Evolutionary conservation across 1,139 yeast genomes (phyloP).

Genomic region (Hemisphaericaspora subhashii): DNA sequence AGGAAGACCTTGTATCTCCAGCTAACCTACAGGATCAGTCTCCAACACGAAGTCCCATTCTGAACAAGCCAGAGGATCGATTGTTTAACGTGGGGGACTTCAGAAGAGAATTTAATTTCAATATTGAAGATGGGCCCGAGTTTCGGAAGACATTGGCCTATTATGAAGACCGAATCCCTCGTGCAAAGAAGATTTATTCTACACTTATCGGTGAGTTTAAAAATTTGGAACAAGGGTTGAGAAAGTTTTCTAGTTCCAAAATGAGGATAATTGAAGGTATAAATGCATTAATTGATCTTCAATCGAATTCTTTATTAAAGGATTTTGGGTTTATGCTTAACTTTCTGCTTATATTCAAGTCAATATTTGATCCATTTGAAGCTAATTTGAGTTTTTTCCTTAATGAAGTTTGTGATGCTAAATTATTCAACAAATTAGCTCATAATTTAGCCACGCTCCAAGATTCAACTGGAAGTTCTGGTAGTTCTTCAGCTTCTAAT

Average conservation of each 20-base stretch:
- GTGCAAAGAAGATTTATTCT: conserved; percentile 42
- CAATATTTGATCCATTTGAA: conserved; percentile 36
- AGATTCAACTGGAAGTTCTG: conserved; percentile 11
- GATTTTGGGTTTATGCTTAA: conserved; percentile 25
- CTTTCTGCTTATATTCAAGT: conserved; percentile 19
- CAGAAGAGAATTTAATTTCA: conserved; percentile 33
- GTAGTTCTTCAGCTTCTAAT: conserved; percentile 6
- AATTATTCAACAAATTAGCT: conserved; percentile 15
- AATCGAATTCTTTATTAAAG: conserved; percentile 22
- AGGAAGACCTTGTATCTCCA: background rate
- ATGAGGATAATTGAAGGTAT: conserved; percentile 26
- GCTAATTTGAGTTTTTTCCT: conserved; percentile 31
- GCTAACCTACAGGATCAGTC: background rate
- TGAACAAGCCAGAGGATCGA: conserved; percentile 7
- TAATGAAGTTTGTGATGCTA: conserved; percentile 32
- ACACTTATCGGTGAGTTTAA: conserved; percentile 37
- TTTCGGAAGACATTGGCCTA: conserved; percentile 58
- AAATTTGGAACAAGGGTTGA: conserved; percentile 25
- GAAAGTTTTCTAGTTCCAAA: conserved; percentile 22
- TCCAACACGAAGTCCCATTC: background rate
- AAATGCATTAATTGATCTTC: conserved; percentile 20
- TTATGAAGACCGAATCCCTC: conserved; percentile 55
- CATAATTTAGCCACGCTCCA: conserved; percentile 10
- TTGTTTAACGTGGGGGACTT: conserved; percentile 21
- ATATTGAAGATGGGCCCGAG: conserved; percentile 71